Evolutionary conservation across 768 basidiomycete species (phyloP), one percentile per base, ranked within the genome.

Genomic region (Boletus vinaceobasis): DNA sequence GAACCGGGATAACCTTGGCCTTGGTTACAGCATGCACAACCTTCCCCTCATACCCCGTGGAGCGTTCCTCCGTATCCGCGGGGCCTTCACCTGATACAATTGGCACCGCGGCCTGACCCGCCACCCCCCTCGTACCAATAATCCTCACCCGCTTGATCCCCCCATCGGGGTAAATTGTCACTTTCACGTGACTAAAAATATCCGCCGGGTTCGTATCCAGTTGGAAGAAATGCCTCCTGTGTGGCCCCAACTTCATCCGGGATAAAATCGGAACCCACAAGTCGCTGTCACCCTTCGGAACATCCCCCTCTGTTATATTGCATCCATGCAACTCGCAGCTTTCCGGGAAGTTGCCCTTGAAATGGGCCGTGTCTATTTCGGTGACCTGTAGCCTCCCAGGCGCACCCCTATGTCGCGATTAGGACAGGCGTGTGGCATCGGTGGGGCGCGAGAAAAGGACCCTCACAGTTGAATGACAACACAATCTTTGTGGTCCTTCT

Each of bases 331-430:
- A 64, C 63, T 93, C 90, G 66, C 87, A 90, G 56, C 85, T 87
- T 63, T 92, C 87, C 10, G 96, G 96, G 66, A 90, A 98, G 70
- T 98, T 98, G 23, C 96, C 97, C 68, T 90, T 92, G 75, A 97
- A 98, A 75, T 95, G 87, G 5, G 88, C 85, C 0, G 97, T 98
- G 71, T 99, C 97, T 60, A 99, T 85, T 63, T 95, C 91, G 29
- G 86, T 83, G 36, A 82, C 75, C 55, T 87, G 82, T n/a, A 97
- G 77, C 51, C 78, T 73, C 9, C 91, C 90, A 15, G 87, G 75
- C 44, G 82, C 78, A 43, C 90, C 94, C 9, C 93, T 94, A 27
- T 21, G 7, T 38, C 37, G 23, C 29, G 11, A 15, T 13, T 17
- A 23, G 11, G 23, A 36, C 29, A 37, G n/a, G 14, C 21, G 38